Percentiles rank a stretch among this genome's conserved stretches.
phyloP scores from a whole-genome alignment of 495 filamentous ascomycete genomes.

The Aspergillus wentii region DNA sequence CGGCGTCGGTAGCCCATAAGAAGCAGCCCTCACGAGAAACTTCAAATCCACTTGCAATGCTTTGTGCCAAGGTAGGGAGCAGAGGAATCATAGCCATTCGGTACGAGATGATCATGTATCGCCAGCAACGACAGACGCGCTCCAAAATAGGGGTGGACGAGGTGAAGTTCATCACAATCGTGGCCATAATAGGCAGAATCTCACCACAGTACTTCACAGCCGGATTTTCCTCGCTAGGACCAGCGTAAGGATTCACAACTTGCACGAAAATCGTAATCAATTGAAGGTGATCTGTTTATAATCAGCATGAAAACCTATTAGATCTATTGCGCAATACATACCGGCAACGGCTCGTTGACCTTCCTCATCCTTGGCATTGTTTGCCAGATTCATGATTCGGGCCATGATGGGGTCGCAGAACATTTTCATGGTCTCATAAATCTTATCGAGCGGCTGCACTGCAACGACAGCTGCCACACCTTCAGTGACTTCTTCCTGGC shows the following conservation, averaged over 20 bases:
- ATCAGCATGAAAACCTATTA: constrained; percentile 14
- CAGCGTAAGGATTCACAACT: constrained; percentile 71
- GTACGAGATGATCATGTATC: constrained; percentile 94
- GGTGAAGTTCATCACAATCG: constrained; percentile 80
- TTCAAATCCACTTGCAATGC: constrained; percentile 78
- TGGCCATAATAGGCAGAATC: constrained; percentile 79
- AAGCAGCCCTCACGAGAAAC: constrained; percentile 91
- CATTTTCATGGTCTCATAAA: constrained; percentile 79
- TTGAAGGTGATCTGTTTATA: constrained; percentile 69
- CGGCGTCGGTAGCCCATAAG: constrained; percentile 92
- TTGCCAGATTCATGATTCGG: constrained; percentile 80
- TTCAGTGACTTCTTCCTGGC: constrained; percentile 94
- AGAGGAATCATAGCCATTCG: constrained; percentile 82
- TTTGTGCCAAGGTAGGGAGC: constrained; percentile 78
- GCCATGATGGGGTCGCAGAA: constrained; percentile 92
- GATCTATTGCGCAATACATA: constrained; percentile 33
- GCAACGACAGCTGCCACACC: constrained; percentile 88
- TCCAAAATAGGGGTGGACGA: constrained; percentile 84
- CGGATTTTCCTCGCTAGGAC: constrained; percentile 70
- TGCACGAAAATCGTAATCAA: constrained; percentile 87
- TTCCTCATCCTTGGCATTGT: constrained; percentile 74
- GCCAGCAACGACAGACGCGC: constrained; percentile 89
- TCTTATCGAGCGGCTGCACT: constrained; percentile 72
- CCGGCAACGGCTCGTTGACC: constrained; percentile 78
- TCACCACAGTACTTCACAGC: constrained; percentile 95